Evolutionary conservation across 352 stramenopile species (phyloP), one percentile per base, ranked within the genome.

Genomic region (Globisporangium megalacanthum): DNA sequence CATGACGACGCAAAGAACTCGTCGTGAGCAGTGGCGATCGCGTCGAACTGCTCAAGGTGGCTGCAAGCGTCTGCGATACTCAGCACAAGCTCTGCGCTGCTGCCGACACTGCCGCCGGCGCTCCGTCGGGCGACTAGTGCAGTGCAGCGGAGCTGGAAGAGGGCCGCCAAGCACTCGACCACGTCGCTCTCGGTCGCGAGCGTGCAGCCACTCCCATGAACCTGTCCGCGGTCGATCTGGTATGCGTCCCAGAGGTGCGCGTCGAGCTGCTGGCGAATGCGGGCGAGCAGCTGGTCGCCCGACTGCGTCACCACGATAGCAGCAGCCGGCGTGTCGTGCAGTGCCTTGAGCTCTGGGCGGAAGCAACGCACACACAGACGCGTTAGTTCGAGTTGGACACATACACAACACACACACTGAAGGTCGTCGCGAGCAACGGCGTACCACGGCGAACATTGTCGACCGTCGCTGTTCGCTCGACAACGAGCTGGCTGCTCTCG

Each of bases 371-470:
- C n/a, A 55, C 22, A 44, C 15, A 9, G 51, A 20, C 17, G 22
- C 6, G 17, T n/a, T 14, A 49, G 17, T 33, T 61, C 15, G 10
- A 39, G n/a, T 29, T 49, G 39, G 36, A 39, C 31, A 31, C 8
- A 42, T 20, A 53, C 46, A 35, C 5, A 57, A 29, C 25, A 29
- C 25, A 29, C 25, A 29, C 25, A 29, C 25, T 29, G 25, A 29
- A 29, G 25, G 25, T 29, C 25, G 25, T 29, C 35, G 35, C 35
- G 35, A 39, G 35, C 14, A 36, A 52, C 3, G 6, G 14, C 20
- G 25, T 61, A 75, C 70, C 65, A 72, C 83, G 85, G n/a, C 73
- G 73, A 19, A 86, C 54, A 42, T 66, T 86, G 19, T 81, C 72
- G 19, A 85, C 72, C 33, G 73, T 83, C 14, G 73, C 66, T 13